Base-by-base conservation (phyloP, 805 yeast genomes). In the Saccharomycopsis oosterbeekiorum region DNA sequence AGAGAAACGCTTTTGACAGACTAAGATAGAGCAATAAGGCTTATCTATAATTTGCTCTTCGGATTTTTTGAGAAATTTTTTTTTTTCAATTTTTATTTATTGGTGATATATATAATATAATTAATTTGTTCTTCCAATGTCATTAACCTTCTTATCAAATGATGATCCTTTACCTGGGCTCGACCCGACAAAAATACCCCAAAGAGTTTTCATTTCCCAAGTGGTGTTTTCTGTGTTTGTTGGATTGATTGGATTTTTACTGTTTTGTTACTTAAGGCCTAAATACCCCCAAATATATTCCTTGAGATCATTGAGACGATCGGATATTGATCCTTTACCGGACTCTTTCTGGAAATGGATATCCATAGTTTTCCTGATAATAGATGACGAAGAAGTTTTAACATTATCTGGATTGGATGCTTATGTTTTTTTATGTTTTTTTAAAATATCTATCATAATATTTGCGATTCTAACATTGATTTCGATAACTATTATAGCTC, bases 381-480 rank as follows among this genome's bases (percentile, higher is more conserved):
- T 73, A 43, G 83, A 81, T 64, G 78, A 77, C 21, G 53, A 47
- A 12, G 84, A 82, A 66, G 74, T 83, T 3, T 68, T 83, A 56
- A 80, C 81, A 53, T 78, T 81, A 55, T 84, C 85, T 3, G 99
- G 99, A 0, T 74, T 93, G 56, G 99, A 93, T 74, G 97, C 97
- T 0, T 91, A 82, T 74, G 98, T 94, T 55, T 93, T 89, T 69
- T 74, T 93, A 40, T 91, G 92, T 2, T 92, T 93, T 70, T 94
- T 94, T 80, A 85, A 87, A 64, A 89, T 91, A 87, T 81, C 94
- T 63, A 88, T 92, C 57, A 75, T 74, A 62, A 75, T 78, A 5
- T 70, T 83, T 55, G 68, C 75, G 2, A 70, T 75, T 1, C 74
- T 81, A 65, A 74, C 81, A 3, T 41, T 80, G 0, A 71, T 82